phyloP scores from a whole-genome alignment of 352 stramenopile species.

The Globisporangium heterothallicum region DNA sequence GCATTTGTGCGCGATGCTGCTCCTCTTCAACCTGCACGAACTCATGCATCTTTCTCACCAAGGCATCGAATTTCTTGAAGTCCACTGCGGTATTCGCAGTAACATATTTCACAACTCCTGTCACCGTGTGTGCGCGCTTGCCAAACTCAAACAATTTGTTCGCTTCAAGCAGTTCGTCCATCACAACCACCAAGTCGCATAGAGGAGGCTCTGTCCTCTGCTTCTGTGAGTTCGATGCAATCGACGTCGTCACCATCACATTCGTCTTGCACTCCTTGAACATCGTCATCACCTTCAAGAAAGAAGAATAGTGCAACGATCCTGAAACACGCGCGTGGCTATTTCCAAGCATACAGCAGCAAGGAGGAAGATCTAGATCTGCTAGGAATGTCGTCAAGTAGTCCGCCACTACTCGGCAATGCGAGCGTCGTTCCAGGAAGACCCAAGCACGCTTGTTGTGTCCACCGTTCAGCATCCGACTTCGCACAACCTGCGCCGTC shows the following conservation, averaged over 20 bases:
- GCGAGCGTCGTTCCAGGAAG: slow-evolving; percentile 63
- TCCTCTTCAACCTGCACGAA: slow-evolving; percentile 38
- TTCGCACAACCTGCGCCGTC: slow-evolving; percentile 39
- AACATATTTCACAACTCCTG: slow-evolving; percentile 70
- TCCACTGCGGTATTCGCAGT: slow-evolving; percentile 29
- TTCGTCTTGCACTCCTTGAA: slow-evolving; percentile 48
- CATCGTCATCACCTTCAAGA: slow-evolving; percentile 60
- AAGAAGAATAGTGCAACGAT: slow-evolving; percentile 56
- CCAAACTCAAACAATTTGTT: slow-evolving; percentile 71
- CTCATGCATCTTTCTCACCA: slow-evolving; percentile 62
- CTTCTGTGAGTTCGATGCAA: slow-evolving; percentile 49
- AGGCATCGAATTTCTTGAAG: slow-evolving; percentile 52
- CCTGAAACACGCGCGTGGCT: slow-evolving; percentile 60
- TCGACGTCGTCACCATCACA: slow-evolving; percentile 76
- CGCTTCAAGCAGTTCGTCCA: slow-evolving; percentile 71
- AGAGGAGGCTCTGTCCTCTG: slow-evolving; percentile 30
- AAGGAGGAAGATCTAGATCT: slow-evolving; percentile 39
- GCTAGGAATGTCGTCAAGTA: slow-evolving; percentile 54
- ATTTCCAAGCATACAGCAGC: slow-evolving; percentile 72
- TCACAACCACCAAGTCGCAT: slow-evolving; percentile 69
- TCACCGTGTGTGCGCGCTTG: slow-evolving; percentile 29
- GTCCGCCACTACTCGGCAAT: slow-evolving; percentile 70
- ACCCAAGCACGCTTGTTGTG: slow-evolving; percentile 42
- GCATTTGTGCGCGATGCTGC: slow-evolving; percentile 17
- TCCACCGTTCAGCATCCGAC: slow-evolving; percentile 31